Percentiles rank a stretch among this genome's conserved stretches.
phyloP scores from a whole-genome alignment of 140 eudicot genomes.

The Stevia rebaudiana region DNA sequence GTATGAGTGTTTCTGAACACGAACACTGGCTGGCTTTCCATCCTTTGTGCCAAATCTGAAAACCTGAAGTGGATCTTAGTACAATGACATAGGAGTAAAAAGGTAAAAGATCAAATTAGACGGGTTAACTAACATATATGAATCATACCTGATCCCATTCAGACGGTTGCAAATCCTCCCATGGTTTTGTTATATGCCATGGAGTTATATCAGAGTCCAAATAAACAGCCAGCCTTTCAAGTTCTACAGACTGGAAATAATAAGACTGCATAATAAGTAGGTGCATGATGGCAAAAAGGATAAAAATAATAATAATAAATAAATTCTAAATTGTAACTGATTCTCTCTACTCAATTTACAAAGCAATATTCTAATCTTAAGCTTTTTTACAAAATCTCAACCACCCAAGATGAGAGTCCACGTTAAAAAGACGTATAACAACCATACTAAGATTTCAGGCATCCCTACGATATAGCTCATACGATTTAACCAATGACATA shows the following conservation, averaged over 20 bases:
- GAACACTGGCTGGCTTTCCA: slow-evolving; percentile 66
- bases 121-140: not conserved
- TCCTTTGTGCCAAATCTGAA: slow-evolving; percentile 74
- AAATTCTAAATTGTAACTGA: slow-evolving; percentile 13
- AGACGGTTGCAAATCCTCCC: slow-evolving; percentile 72
- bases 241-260: slow-evolving; percentile 68
- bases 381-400: not conserved
- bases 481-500: too few species aligned
- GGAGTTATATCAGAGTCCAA: slow-evolving; percentile 82
- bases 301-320: too few species aligned
- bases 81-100: slow-evolving; percentile 6
- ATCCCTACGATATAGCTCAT: slow-evolving; percentile 6
- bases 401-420: slow-evolving; percentile 6
- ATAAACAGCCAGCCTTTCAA: slow-evolving; percentile 82
- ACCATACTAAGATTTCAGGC: slow-evolving; percentile 7
- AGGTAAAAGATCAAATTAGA: slow-evolving; percentile 12
- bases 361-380: not conserved
- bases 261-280: slow-evolving; percentile 9
- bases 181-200: slow-evolving; percentile 70
- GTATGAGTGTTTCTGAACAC: slow-evolving; percentile 51
- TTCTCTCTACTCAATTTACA: not conserved
- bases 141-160: slow-evolving; percentile 88
- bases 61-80: slow-evolving; percentile 44
- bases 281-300: not conserved
- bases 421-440: not conserved